phyloP scores from a whole-genome alignment of 495 filamentous ascomycete species.

The Lichina pygmaea region DNA sequence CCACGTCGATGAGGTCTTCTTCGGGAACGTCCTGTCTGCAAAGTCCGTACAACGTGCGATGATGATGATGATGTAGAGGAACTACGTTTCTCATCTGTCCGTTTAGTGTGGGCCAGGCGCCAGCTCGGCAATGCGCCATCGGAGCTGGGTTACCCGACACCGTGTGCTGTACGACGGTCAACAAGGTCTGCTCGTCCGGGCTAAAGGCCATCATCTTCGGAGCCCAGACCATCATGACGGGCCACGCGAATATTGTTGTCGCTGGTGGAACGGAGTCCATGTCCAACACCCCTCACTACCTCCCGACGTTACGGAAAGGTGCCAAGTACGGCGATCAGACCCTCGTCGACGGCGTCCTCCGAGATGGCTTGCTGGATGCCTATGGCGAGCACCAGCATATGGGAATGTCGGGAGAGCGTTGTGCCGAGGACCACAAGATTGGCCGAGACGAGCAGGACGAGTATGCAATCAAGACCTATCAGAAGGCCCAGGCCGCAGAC shows the following conservation, averaged over 20 bases:
- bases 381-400: conserved; percentile 80
- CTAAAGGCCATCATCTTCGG: conserved; percentile 87
- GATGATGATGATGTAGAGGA: not conserved
- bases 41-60: conserved; percentile 28
- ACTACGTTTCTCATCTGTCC: not conserved
- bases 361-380: conserved; percentile 79
- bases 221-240: conserved; percentile 88
- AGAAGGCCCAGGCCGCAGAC: conserved; percentile 69
- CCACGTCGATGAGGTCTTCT: conserved; percentile 85
- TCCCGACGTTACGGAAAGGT: conserved; percentile 55
- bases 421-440: conserved; percentile 59
- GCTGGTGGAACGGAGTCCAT: conserved; percentile 92
- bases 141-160: conserved; percentile 53
- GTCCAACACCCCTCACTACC: conserved; percentile 94
- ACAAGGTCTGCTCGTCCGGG: conserved; percentile 93
- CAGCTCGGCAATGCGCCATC: conserved; percentile 79
- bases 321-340: conserved; percentile 73
- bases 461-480: conserved; percentile 78
- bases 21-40: conserved; percentile 91
- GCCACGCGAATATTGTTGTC: conserved; percentile 68
- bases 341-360: conserved; percentile 69
- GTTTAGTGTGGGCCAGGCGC: conserved; percentile 75
- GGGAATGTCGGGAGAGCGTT: conserved; percentile 81
- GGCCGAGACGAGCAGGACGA: conserved; percentile 64
- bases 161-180: conserved; percentile 74